Percentiles rank a stretch among this genome's conserved stretches.
Conservation (phyloP, 176 grass and related monocot genomes). For the Oryza brachyantha region DNA sequence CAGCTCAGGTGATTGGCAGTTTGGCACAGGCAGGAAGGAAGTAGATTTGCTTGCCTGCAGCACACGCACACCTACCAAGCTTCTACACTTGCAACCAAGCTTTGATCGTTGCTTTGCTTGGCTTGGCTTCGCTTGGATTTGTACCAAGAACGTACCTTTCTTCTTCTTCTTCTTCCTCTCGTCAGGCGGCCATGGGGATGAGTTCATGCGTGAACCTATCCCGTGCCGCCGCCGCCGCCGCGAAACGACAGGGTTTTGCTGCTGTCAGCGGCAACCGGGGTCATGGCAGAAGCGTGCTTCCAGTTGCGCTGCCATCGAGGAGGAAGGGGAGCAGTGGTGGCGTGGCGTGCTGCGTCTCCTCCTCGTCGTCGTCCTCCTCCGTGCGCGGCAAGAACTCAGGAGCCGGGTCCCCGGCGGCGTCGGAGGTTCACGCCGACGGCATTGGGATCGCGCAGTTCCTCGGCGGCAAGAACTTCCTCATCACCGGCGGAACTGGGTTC, state of each 20-base stretch:
- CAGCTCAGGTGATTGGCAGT: not conserved
- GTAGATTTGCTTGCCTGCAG: not conserved
- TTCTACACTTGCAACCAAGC: not conserved
- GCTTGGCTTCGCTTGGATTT: too few species aligned
- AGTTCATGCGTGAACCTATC: slow-evolving; percentile 71
- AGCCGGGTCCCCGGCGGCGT: not conserved
- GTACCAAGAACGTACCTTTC: not conserved
- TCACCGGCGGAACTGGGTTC: slow-evolving; percentile 93
- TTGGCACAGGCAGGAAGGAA: slow-evolving; percentile 29
- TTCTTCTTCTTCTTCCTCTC: not conserved
- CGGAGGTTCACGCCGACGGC: slow-evolving; percentile 22
- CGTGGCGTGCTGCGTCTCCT: slow-evolving; percentile 15
- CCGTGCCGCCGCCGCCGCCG: slow-evolving; percentile 28
- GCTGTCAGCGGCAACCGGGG: not conserved
- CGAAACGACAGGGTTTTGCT: slow-evolving; percentile 10
- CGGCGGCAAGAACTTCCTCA: slow-evolving; percentile 71
- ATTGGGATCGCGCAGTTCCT: slow-evolving; percentile 71
- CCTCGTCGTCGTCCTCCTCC: not conserved
- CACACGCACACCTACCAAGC: slow-evolving; percentile 28
- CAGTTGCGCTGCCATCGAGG: not conserved
- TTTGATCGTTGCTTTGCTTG: slow-evolving; percentile 18
- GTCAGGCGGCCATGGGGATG: slow-evolving; percentile 48
- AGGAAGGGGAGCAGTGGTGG: not conserved
- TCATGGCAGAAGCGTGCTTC: slow-evolving; percentile 8
- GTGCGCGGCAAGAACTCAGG: not conserved